Evolutionary conservation across 495 filamentous ascomycete species (phyloP).

Genomic region (Pyrenopolyporus hunteri): DNA sequence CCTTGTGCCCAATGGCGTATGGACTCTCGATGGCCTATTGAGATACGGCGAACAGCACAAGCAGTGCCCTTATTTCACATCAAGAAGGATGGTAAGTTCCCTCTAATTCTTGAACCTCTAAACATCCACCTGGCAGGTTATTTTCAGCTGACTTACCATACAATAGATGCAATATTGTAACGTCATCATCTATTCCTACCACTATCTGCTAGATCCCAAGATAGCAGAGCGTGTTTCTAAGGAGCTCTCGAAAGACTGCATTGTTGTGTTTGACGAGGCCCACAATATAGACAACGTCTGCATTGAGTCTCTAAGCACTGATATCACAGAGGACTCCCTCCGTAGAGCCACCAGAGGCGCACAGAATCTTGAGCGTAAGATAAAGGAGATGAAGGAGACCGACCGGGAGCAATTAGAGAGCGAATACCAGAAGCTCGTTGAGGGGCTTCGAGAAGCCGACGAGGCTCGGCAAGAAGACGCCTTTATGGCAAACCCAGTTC

Average conservation of each 20-base stretch:
- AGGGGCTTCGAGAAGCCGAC: constrained; percentile 85
- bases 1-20: constrained; percentile 89
- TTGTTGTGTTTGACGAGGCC: constrained; percentile 98
- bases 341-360: constrained; percentile 88
- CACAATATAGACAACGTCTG: constrained; percentile 99
- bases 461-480: constrained; percentile 89
- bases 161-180: constrained; percentile 94
- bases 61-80: constrained; percentile 97
- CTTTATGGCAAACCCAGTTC: constrained; percentile 94
- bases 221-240: constrained; percentile 96
- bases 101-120: not conserved
- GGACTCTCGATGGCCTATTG: constrained; percentile 88
- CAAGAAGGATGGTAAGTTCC: constrained; percentile 82
- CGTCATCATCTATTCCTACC: constrained; percentile 99
- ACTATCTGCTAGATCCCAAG: constrained; percentile 97
- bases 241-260: constrained; percentile 96
- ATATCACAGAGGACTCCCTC: constrained; percentile 92
- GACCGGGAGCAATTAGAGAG: constrained; percentile 92
- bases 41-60: constrained; percentile 93
- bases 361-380: constrained; percentile 85
- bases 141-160: constrained; percentile 12
- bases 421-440: constrained; percentile 95
- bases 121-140: not conserved
- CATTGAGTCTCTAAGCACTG: constrained; percentile 96
- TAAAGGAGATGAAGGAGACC: constrained; percentile 88